Evolutionary conservation across 495 filamentous ascomycete species (phyloP), one percentile per base, ranked within the genome.

Genomic region (Xeromyces bisporus): DNA sequence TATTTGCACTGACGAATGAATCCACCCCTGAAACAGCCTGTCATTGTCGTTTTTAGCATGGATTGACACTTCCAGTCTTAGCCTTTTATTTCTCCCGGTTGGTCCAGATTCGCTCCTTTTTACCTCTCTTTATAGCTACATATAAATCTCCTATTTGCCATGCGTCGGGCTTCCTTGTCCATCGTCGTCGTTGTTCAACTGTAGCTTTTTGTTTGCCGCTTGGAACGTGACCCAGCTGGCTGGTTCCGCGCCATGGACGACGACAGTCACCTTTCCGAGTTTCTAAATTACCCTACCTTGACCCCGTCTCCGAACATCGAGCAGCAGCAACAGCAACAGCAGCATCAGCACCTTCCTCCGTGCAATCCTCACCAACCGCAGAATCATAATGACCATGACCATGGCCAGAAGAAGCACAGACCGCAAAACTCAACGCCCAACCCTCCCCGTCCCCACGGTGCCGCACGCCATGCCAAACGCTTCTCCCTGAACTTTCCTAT

Each of bases 401-500:
- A n/a, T n/a, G n/a, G n/a, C n/a, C 40, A 40, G 14, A 26, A 29
- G 6, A 44, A 42, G 30, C 50, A 43, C 31, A 67, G 65, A 29
- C 62, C 60, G 21, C 65, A 29, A 67, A 11, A 55, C 65, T 31
- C 62, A 21, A 21, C 20, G 20, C 20, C 20, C 20, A 21, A 74
- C 15, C 53, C 58, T 55, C 62, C 39, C 44, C 65, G 39, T 66
- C 69, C 56, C 16, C 38, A 53, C 17, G 55, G 62, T 12, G 57
- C 65, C 10, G 71, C 75, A 10, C 66, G 73, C 32, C 69, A 70
- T 49, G 59, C 70, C 28, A 82, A 87, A 50, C 71, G 82, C 32
- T 58, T 86, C 17, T 86, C 81, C n/a, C 55, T 86, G 33, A 83
- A 75, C 28, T 75, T 91, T 40, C 83, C 79, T 24, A 75, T 87